A percentile compares a stretch with the other conserved stretches of the same genome.
Conservation (phyloP, 495 filamentous ascomycete genomes). For the Penicillium herquei region DNA sequence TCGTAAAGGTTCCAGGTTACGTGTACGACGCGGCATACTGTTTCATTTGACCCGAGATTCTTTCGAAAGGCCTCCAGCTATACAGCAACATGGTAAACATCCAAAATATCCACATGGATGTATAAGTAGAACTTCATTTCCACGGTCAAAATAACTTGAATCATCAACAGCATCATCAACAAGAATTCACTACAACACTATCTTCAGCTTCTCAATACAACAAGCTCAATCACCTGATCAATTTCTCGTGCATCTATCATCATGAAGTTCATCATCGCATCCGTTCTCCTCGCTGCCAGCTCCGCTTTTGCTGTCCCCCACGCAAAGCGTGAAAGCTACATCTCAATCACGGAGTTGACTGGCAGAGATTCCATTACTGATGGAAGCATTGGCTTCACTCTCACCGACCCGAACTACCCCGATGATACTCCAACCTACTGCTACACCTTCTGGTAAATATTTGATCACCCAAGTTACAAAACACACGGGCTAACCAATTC, state of each 20-base stretch:
- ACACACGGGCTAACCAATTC: background rate
- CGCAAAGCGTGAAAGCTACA: slow-evolving; percentile 1
- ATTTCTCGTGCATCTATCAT: slow-evolving; percentile 1
- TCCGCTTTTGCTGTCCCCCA: slow-evolving; percentile 17
- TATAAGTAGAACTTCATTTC: too few species aligned
- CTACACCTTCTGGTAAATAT: slow-evolving; percentile 27
- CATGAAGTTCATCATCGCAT: slow-evolving; percentile 21
- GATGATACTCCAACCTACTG: slow-evolving; percentile 29
- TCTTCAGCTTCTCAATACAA: background rate
- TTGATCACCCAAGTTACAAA: background rate
- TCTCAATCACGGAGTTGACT: slow-evolving; percentile 22
- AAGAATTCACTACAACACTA: background rate
- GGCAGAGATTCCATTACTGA: background rate
- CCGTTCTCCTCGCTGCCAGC: slow-evolving; percentile 18
- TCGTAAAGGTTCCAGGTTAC: too few species aligned
- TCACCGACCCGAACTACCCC: slow-evolving; percentile 25
- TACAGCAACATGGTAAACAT: too few species aligned
- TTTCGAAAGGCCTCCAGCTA: too few species aligned
- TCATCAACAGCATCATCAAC: background rate
- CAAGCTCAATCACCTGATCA: background rate
- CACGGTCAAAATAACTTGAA: too few species aligned
- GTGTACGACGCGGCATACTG: too few species aligned
- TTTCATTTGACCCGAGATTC: too few species aligned
- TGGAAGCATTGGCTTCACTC: slow-evolving; percentile 21
- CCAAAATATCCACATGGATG: too few species aligned